These are phyloP conservation scores for Hyaloperonospora arabidopsidis DNA, from an alignment of 352 stramenopile species.

Conservation along the genomic window DNA sequence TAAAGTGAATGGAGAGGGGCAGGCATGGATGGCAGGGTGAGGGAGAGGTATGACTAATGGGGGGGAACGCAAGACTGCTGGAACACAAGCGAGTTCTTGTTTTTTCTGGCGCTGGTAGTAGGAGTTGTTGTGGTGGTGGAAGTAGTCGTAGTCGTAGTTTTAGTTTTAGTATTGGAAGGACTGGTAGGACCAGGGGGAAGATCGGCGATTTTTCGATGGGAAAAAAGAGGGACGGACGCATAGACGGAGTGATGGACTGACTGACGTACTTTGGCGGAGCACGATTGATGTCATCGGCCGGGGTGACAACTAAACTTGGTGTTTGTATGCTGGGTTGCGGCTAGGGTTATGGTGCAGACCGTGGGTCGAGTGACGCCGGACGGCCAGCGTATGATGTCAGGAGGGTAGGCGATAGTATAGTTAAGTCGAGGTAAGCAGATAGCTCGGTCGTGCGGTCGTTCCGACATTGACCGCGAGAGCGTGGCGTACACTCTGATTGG, in stretches of 20 bases:
- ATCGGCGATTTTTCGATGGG: too few species aligned
- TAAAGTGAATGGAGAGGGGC: constrained; percentile 12
- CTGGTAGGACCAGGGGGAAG: too few species aligned
- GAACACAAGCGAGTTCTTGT: too few species aligned
- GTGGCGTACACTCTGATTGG: neutral
- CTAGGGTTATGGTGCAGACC: neutral
- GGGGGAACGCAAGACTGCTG: too few species aligned
- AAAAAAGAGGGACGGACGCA: too few species aligned
- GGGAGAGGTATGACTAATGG: neutral
- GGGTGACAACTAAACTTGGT: constrained; percentile 4
- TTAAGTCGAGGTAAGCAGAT: constrained; percentile 1
- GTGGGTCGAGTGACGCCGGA: constrained; percentile 18
- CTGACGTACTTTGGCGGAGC: constrained; percentile 33
- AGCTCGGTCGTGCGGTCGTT: neutral
- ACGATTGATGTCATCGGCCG: constrained; percentile 29
- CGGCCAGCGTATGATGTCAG: constrained; percentile 34
- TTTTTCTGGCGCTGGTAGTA: too few species aligned
- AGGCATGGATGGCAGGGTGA: neutral
- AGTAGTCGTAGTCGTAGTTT: too few species aligned
- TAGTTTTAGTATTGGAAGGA: too few species aligned
- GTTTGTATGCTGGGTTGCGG: constrained; percentile 19
- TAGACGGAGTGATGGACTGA: neutral
- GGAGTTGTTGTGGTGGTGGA: too few species aligned
- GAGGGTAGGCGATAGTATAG: constrained; percentile 18
- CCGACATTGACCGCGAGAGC: neutral